Evolutionary conservation across 2,329 filamentous ascomycete species (phyloP), one percentile per base, ranked within the genome.

Genomic region (Cryphonectria parasitica): DNA sequence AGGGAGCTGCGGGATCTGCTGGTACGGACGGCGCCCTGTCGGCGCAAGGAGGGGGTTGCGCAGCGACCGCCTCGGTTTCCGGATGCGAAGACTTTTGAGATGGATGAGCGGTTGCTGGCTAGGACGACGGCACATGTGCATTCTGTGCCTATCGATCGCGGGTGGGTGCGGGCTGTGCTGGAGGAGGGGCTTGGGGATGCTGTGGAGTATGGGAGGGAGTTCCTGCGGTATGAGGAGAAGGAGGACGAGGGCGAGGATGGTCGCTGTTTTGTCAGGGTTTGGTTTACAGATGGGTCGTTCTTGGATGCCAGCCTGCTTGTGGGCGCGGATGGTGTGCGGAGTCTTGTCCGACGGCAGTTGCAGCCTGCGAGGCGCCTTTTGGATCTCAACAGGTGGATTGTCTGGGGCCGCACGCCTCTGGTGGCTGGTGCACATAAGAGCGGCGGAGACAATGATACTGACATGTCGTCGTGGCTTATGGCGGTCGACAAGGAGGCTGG

Each of bases 361-460:
- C 70, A 83, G 2, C 82, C 82, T 0, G 66, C 77, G 0, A 76
- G 78, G 49, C 71, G 75, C 28, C 70, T 77, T 5, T 64, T 84
- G 5, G 82, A 85, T 71, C 81, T 81, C 0, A 76, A 78, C 11
- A 77, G 77, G 22, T 75, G 80, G 15, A 78, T 78, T 36, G 76
- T 84, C 15, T 84, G 80, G 66, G 82, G 82, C 28, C 83, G 82
- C 71, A 82, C 81, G 1, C 75, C 76, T 2, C 52, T 82, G 34
- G 45, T 49, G 19, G 22, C 45, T 22, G 45, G n/a, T 11, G 22
- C n/a, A 0, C 7, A n/a, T 3, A 8, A 11, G 2, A n/a, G 8
- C 19, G 19, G 2, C 43, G 19, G 22, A 2, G 6, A 22, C 43
- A 7, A 19, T 17, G 31, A 72, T 0, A 25, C 70, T 1, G 67